Evolutionary conservation across 108 stramenopile genomes (phyloP).

Genomic region (Nannochloropsis gaditana): DNA sequence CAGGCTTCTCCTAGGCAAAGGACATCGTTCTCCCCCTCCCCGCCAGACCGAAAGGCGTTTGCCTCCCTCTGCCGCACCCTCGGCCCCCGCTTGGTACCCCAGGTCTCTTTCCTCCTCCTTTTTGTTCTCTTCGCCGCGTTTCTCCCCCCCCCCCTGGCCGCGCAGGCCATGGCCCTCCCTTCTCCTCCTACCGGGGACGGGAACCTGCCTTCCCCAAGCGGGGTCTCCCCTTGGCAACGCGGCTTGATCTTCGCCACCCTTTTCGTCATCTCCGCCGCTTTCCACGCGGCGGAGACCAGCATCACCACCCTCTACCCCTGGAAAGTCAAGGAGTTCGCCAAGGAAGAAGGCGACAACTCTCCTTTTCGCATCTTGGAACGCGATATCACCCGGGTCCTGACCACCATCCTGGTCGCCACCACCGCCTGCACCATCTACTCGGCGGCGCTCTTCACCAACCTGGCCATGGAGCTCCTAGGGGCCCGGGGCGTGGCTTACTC

Average conservation of each 20-base stretch:
- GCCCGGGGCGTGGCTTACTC: constrained; percentile 71
- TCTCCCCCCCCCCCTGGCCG: neutral
- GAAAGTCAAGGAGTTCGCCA: constrained; percentile 85
- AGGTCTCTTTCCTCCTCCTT: neutral
- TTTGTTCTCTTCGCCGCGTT: neutral
- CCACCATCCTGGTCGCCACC: constrained; percentile 83
- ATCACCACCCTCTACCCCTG: constrained; percentile 94
- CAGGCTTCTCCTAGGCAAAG: no score
- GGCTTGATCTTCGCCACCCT: constrained; percentile 22
- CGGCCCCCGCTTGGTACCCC: neutral
- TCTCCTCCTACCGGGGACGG: neutral
- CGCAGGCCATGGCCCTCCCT: neutral
- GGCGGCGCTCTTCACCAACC: constrained; percentile 64
- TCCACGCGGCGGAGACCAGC: constrained; percentile 77
- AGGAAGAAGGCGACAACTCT: constrained; percentile 67
- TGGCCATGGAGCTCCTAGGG: constrained; percentile 71
- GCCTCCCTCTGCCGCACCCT: neutral
- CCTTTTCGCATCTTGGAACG: constrained; percentile 78
- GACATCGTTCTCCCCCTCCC: no score
- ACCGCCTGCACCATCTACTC: constrained; percentile 75
- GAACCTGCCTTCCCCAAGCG: neutral
- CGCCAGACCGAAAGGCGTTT: no score
- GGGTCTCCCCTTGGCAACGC: neutral
- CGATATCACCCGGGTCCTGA: constrained; percentile 87
- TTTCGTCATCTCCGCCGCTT: constrained; percentile 40